These are phyloP conservation scores for Microascus cirrosus DNA, from an alignment of 2,329 filamentous ascomycete species.

Conservation along the genomic window DNA sequence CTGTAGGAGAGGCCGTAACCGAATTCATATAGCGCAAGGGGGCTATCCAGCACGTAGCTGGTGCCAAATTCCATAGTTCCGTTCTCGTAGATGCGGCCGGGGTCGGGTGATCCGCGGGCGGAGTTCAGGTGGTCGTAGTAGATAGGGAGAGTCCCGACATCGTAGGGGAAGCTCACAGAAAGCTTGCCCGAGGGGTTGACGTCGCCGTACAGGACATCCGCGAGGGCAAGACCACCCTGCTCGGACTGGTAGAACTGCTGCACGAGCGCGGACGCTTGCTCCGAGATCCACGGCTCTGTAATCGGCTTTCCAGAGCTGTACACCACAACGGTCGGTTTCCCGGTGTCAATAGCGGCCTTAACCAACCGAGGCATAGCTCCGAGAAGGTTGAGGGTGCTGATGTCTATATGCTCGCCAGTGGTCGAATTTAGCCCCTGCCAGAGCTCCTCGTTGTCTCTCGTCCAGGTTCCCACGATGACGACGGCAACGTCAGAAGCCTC, in stretches of 20 bases:
- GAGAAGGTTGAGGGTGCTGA: conserved; percentile 51
- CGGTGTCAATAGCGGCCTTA: conserved; percentile 54
- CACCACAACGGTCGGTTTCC: conserved; percentile 56
- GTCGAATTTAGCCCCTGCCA: conserved; percentile 63
- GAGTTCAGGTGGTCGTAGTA: conserved; percentile 67
- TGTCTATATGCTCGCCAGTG: conserved; percentile 64
- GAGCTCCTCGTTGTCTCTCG: conserved; percentile 59
- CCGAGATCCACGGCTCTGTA: conserved; percentile 61
- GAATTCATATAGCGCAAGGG: conserved; percentile 51
- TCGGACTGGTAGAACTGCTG: conserved; percentile 69
- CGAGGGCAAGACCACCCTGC: conserved; percentile 54
- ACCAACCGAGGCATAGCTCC: conserved; percentile 60
- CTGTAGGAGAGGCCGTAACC: conserved; percentile 58
- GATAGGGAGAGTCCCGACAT: conserved; percentile 54
- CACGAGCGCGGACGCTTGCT: conserved; percentile 51
- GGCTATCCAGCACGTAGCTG: conserved; percentile 51
- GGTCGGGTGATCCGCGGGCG: conserved; percentile 39
- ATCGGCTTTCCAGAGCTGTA: conserved; percentile 61
- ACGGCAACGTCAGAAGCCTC: conserved; percentile 59
- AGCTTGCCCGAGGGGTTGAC: conserved; percentile 57
- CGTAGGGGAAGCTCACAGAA: conserved; percentile 54
- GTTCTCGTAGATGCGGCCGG: conserved; percentile 41
- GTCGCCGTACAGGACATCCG: conserved; percentile 53
- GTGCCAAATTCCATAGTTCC: conserved; percentile 53
- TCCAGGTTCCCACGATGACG: conserved; percentile 67